Evolutionary conservation across 2,329 filamentous ascomycete genomes (phyloP).

Genomic region (Penicillium sp.): DNA sequence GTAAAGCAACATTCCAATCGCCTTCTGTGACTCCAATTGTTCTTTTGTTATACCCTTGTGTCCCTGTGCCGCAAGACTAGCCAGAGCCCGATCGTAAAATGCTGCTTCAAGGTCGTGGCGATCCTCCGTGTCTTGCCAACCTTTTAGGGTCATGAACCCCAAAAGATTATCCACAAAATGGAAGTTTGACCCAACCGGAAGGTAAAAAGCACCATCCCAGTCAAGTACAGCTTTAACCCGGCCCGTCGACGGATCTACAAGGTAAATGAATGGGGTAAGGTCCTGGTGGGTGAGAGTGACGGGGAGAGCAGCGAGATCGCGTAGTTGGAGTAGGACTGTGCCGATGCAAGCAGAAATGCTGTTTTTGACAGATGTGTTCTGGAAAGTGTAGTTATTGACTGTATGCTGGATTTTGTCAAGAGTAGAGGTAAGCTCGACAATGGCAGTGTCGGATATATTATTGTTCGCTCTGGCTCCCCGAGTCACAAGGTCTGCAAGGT

Average conservation of each 20-base stretch:
- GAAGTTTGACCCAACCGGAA: slow-evolving; percentile 12
- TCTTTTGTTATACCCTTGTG: slow-evolving; percentile 8
- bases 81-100: slow-evolving; percentile 14
- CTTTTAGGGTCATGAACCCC: slow-evolving; percentile 10
- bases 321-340: slow-evolving; percentile 8
- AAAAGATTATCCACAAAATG: slow-evolving; percentile 14
- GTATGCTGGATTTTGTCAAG: slow-evolving; percentile 7
- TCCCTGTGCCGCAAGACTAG: slow-evolving; percentile 11
- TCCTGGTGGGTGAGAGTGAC: slow-evolving; percentile 11
- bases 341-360: slow-evolving; percentile 10
- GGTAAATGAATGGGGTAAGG: slow-evolving; percentile 14
- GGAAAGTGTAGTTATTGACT: slow-evolving; percentile 11
- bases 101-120: slow-evolving; percentile 8
- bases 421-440: slow-evolving; percentile 8
- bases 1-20: slow-evolving; percentile 13
- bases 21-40: slow-evolving; percentile 12
- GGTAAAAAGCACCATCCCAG: slow-evolving; percentile 11
- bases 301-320: slow-evolving; percentile 7
- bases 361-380: slow-evolving; percentile 6
- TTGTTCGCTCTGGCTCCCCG: slow-evolving; percentile 13
- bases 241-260: slow-evolving; percentile 10
- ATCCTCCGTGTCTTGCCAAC: slow-evolving; percentile 11
- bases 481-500: slow-evolving; percentile 15
- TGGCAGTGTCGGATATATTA: slow-evolving; percentile 6
- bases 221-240: slow-evolving; percentile 10